Base-by-base conservation (phyloP, 768 basidiomycete species). In the Russula compacta region DNA sequence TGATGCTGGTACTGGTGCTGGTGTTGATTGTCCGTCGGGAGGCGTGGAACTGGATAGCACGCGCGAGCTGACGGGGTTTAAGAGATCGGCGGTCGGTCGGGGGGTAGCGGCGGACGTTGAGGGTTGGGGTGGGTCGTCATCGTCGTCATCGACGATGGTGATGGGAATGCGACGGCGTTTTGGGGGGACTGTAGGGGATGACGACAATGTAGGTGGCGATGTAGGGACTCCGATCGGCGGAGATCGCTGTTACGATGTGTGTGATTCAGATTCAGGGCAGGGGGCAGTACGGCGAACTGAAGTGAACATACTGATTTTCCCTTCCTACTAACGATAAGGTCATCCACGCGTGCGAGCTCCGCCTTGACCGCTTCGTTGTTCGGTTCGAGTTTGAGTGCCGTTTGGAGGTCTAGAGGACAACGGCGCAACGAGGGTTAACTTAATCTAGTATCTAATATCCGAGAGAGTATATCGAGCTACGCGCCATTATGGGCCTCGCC, bases 91-190 rank as follows among this genome's bases (percentile, higher is more conserved):
- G 4, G 58, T 33, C 12, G 63, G 33, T 12, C 24, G 33, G 12
- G 65, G 35, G 21, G 53, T 8, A 4, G 57, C n/a, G 14, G 53
- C 39, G 12, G 68, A 24, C 4, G 54, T 50, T 11, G 61, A 61
- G 1, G 65, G 44, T 14, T 66, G 5, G 6, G 68, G 38, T 14
- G 59, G n/a, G 7, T n/a, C 11, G 21, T 15, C 24, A 6, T 48
- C 52, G 21, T 64, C 36, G 15, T 40, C 53, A 6, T 85, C 83
- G 3, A 86, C 70, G 29, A 86, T 82, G 46, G 77, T 74, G 40
- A 87, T 87, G 0, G 87, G 87, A 11, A 89, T 76, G 19, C 85
- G 80, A 44, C 84, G 78, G 29, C 83, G 77, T 67, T 76, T 79
- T 9, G 48, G 29, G 10, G 59, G 21, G 1, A 49, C 39, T 53